A percentile compares a stretch with the other conserved stretches of the same genome.
These are phyloP conservation scores for Nitzschia palea DNA, from an alignment of 108 stramenopile species.

Conservation along the genomic window DNA sequence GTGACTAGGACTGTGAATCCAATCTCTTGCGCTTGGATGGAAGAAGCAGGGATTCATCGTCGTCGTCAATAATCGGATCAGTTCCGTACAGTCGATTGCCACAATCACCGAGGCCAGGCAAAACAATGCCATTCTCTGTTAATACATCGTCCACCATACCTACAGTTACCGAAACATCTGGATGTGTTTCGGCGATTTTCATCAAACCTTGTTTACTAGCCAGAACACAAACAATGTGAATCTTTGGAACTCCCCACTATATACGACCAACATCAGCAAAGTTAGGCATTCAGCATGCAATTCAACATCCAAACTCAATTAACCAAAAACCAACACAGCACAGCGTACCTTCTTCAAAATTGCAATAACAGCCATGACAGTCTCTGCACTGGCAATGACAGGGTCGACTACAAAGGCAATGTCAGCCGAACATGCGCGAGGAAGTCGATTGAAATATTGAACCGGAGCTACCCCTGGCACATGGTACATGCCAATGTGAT, in stretches of 20 bases:
- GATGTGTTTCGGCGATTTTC: slow-evolving; percentile 65
- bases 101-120: slow-evolving; percentile 95
- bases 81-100: slow-evolving; percentile 94
- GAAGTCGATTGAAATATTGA: slow-evolving; percentile 97
- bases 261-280: neutral
- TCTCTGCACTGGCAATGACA: slow-evolving; percentile 88
- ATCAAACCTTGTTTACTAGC: slow-evolving; percentile 76
- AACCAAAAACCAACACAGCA: neutral
- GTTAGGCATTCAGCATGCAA: neutral
- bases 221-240: slow-evolving; percentile 87
- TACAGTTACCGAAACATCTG: slow-evolving; percentile 87
- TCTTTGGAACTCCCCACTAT: slow-evolving; percentile 84
- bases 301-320: neutral
- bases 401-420: slow-evolving; percentile 95
- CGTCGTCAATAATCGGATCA: slow-evolving; percentile 47
- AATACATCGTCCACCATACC: slow-evolving; percentile 84
- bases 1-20: neutral
- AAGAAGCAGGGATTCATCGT: slow-evolving; percentile 32
- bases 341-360: slow-evolving; percentile 94
- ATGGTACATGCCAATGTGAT: slow-evolving; percentile 98
- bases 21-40: slow-evolving; percentile 16
- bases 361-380: slow-evolving; percentile 82
- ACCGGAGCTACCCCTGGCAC: slow-evolving; percentile 74
- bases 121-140: slow-evolving; percentile 72
- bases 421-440: slow-evolving; percentile 72